Evolutionary conservation across 1,284 basidiomycete genomes (phyloP).

Genomic region (Blastosporella zonata): DNA sequence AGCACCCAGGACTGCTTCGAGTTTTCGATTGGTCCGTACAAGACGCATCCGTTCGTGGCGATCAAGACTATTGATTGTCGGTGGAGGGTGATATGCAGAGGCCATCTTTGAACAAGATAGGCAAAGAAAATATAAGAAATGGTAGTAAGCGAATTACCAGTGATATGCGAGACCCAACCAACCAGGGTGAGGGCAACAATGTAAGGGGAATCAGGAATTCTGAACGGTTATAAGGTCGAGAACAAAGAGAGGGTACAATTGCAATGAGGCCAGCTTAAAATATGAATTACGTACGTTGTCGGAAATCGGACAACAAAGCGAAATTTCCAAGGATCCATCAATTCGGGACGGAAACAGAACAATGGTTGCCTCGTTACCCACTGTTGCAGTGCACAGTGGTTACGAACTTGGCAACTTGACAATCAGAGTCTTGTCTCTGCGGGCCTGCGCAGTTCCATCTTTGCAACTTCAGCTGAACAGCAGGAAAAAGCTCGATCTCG

Average conservation of each 20-base stretch:
- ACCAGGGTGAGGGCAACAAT: conserved; percentile 14
- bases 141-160: conserved; percentile 1
- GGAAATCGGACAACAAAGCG: conserved; percentile 9
- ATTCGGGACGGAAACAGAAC: conserved; percentile 9
- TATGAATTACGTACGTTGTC: neutral
- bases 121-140: neutral
- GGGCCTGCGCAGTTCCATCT: too few relatives aligned
- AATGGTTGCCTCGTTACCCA: conserved; percentile 15
- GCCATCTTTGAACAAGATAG: conserved; percentile 6
- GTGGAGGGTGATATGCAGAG: conserved; percentile 21
- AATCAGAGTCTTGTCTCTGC: neutral
- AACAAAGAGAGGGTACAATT: neutral
- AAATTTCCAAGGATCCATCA: conserved; percentile 7
- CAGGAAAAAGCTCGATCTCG: too few relatives aligned
- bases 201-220: neutral
- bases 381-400: neutral
- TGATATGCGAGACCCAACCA: conserved; percentile 4
- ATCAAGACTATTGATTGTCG: conserved; percentile 49
- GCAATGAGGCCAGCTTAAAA: conserved; percentile 4
- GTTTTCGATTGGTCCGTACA: conserved; percentile 57
- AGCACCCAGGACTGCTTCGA: conserved; percentile 53
- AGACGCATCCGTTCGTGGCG: conserved; percentile 49
- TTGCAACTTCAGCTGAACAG: too few relatives aligned
- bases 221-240: neutral
- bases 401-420: neutral